A percentile compares a stretch with the other conserved stretches of the same genome.
Conservation (phyloP, 352 stramenopile genomes). For the Thalassiosira mediterranea region DNA sequence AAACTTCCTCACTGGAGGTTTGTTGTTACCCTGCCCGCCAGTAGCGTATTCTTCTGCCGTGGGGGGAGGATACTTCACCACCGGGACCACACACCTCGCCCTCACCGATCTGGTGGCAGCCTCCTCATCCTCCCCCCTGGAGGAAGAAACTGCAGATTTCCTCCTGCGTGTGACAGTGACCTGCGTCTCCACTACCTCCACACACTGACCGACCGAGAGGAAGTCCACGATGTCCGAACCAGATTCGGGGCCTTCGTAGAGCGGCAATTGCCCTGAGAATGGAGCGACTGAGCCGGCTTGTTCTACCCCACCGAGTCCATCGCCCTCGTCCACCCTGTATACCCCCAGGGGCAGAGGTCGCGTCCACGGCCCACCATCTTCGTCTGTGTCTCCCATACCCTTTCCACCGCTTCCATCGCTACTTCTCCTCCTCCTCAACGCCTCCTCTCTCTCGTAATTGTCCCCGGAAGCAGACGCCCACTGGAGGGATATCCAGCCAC, state of each 20-base stretch:
- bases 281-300: constrained; percentile 2
- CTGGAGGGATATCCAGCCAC: constrained; percentile 50
- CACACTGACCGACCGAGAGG: constrained; percentile 19
- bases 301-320: neutral
- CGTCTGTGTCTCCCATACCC: constrained; percentile 16
- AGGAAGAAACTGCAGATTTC: too few species aligned
- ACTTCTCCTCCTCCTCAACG: constrained; percentile 1
- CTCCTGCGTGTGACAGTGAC: constrained; percentile 17
- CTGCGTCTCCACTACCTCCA: constrained; percentile 49
- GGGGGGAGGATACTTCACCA: constrained; percentile 2
- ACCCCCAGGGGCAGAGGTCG: constrained; percentile 36
- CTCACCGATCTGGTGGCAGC: constrained; percentile 15
- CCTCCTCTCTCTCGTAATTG: constrained; percentile 34
- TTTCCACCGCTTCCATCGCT: neutral
- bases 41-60: neutral
- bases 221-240: constrained; percentile 29
- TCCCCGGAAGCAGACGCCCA: constrained; percentile 21
- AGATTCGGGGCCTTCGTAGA: constrained; percentile 22
- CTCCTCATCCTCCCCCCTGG: neutral
- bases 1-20: constrained; percentile 35
- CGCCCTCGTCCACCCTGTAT: constrained; percentile 22
- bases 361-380: constrained; percentile 54
- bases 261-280: too few species aligned
- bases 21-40: neutral
- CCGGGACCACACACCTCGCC: constrained; percentile 39